Evolutionary conservation across 2,329 filamentous ascomycete genomes (phyloP), one percentile per base, ranked within the genome.

Genomic region (Pestalotiopsis sp.): DNA sequence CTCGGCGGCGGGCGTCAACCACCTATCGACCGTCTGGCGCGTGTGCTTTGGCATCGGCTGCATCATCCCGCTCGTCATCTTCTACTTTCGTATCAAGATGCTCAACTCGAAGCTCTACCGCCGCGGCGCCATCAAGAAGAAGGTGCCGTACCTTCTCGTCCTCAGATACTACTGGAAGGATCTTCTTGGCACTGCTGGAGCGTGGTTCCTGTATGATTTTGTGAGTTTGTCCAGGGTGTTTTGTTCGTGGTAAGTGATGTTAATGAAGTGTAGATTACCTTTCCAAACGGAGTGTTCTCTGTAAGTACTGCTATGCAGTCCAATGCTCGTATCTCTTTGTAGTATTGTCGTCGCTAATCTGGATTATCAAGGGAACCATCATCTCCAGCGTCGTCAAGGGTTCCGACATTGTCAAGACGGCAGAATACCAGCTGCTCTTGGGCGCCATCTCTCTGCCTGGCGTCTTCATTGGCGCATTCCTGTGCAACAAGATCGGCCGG

Each of bases 81-180:
- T 89, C 68, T 87, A 87, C 75, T 87, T 89, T 69, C 85, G 87
- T 14, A 75, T 89, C 56, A 85, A 81, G 70, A 85, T 85, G 80
- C 77, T 85, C 62, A 88, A 83, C 76, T 87, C 78, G 62, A 84
- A 78, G 73, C 84, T 85, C 12, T 86, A 85, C 70, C 82, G 82
- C 31, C 83, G 83, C 2, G 84, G 85, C 4, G 86, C 86, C 0
- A 89, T 88, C 76, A 86, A 88, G 72, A 78, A 74, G 23, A 76
- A 76, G 7, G 83, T 89, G 0, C 85, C 87, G 0, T 86, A 89
- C 70, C 72, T 75, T 1, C 79, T 89, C 0, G 81, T 87, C 5
- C 49, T 86, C 11, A 80, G 79, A 23, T 88, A 83, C 73, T 89
- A 89, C 77, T 89, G 87, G 86, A 85, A 82, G 72, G 78, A 82